These are phyloP conservation scores for Cicer pinnatifidum DNA, from an alignment of 306 rosid genomes.

Conservation along the genomic window DNA sequence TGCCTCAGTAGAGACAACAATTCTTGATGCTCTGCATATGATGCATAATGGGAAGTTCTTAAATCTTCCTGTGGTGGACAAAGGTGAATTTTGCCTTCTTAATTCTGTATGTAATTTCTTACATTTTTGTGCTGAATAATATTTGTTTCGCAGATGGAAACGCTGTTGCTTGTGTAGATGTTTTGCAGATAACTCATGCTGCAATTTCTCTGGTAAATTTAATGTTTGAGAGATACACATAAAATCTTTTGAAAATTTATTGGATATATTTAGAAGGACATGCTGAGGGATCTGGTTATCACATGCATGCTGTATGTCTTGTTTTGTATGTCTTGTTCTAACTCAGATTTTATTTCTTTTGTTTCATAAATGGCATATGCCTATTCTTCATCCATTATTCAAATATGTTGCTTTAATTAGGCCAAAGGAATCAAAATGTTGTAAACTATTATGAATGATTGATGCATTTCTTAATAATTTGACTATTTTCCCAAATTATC, in stretches of 20 bases:
- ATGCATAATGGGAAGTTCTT: conserved; percentile 97
- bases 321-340: conserved; percentile 6
- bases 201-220: conserved; percentile 88
- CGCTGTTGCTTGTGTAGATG: conserved; percentile 83
- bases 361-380: conserved; percentile 1
- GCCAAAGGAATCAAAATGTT: conserved; percentile 26
- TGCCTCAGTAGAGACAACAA: conserved; percentile 77
- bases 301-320: conserved; percentile 13
- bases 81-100: conserved; percentile 61
- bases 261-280: conserved; percentile 28
- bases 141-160: conserved; percentile 68
- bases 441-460: conserved; percentile 29
- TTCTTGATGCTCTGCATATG: conserved; percentile 89
- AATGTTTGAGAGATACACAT: conserved; percentile 18
- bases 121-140: conserved; percentile 34
- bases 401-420: conserved; percentile 24
- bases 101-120: conserved; percentile 25
- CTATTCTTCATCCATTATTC: conserved; percentile 24
- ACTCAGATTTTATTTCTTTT: conserved; percentile 1
- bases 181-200: conserved; percentile 87
- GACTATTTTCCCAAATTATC: background rate
- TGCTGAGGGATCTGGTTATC: conserved; percentile 30
- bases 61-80: conserved; percentile 94
- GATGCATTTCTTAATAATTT: conserved; percentile 23
- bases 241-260: background rate